A percentile compares a stretch with the other conserved stretches of the same genome.
phyloP scores from a whole-genome alignment of 202 grass and related monocot species.

The Panicum hallii region DNA sequence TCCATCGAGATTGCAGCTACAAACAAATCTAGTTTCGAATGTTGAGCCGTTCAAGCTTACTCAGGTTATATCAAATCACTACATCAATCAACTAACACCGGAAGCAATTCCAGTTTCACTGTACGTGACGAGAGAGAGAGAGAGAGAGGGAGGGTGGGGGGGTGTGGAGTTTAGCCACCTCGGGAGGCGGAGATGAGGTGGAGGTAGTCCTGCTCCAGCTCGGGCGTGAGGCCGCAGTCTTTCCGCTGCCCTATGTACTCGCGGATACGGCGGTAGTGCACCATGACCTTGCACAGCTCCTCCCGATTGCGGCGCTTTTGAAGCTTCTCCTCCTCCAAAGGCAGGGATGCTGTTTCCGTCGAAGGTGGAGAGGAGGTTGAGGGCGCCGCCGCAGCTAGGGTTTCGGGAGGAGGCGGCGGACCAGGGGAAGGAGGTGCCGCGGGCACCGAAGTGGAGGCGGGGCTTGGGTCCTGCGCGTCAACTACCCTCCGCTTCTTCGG shows the following conservation, averaged over 20 bases:
- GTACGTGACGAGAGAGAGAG: background rate
- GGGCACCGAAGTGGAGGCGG: constrained; percentile 21
- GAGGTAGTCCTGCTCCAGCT: constrained; percentile 88
- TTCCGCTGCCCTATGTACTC: constrained; percentile 63
- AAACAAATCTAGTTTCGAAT: constrained; percentile 20
- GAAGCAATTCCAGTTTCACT: constrained; percentile 11
- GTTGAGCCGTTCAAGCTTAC: constrained; percentile 23
- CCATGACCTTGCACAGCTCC: constrained; percentile 63
- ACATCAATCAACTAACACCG: background rate
- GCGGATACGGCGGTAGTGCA: constrained; percentile 73
- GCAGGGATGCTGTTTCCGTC: constrained; percentile 36
- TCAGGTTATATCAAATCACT: constrained; percentile 2
- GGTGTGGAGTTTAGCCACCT: constrained; percentile 48
- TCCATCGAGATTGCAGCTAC: background rate
- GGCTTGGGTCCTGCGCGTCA: constrained; percentile 36
- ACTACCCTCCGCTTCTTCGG: constrained; percentile 86
- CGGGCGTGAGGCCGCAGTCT: constrained; percentile 66
- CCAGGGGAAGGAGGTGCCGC: constrained; percentile 14
- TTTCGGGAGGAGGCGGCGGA: constrained; percentile 57
- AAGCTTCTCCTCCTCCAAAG: constrained; percentile 61
- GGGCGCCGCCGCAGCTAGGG: constrained; percentile 61
- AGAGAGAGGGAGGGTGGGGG: no score
- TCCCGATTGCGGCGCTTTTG: constrained; percentile 77
- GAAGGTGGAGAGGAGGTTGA: constrained; percentile 41
- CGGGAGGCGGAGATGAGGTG: constrained; percentile 78